phyloP scores from a whole-genome alignment of 169 alveolate species.

The Cystoisospora suis region DNA sequence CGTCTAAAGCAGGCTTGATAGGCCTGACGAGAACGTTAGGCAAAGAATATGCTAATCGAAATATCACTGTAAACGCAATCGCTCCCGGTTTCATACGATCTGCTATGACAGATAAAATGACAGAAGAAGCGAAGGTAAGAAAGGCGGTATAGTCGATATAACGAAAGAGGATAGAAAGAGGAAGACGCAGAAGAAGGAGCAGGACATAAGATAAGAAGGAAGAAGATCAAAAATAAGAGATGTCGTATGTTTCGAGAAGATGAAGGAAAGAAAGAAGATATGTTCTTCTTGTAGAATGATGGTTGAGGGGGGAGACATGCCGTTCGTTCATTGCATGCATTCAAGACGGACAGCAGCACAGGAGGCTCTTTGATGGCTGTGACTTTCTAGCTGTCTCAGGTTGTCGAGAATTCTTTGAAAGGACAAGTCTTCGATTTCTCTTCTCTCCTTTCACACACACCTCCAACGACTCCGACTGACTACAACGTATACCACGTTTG shows the following conservation, averaged over 20 bases:
- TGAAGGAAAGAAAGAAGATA: too few species aligned
- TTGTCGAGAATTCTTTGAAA: not conserved
- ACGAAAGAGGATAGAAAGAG: not conserved
- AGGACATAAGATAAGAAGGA: not conserved
- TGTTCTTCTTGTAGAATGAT: too few species aligned
- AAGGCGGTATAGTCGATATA: not conserved
- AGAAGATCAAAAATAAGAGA: not conserved
- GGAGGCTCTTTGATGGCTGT: too few species aligned
- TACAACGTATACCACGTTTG: too few species aligned
- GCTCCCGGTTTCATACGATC: constrained; percentile 83
- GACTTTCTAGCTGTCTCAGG: too few species aligned
- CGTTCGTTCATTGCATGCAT: too few species aligned
- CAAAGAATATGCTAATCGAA: constrained; percentile 87
- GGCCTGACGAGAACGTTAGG: constrained; percentile 89
- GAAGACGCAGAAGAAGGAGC: not conserved
- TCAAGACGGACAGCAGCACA: too few species aligned
- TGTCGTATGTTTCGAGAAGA: too few species aligned
- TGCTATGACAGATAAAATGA: constrained; percentile 71
- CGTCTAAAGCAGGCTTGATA: constrained; percentile 89
- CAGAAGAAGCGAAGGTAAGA: constrained; percentile 72
- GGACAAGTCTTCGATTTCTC: not conserved
- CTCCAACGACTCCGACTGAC: too few species aligned
- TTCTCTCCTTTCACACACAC: not conserved
- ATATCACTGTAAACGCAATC: constrained; percentile 83
- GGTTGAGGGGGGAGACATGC: too few species aligned